Evolutionary conservation across 1,284 basidiomycete species (phyloP), one percentile per base, ranked within the genome.

Genomic region (Microbotryum intermedium): DNA sequence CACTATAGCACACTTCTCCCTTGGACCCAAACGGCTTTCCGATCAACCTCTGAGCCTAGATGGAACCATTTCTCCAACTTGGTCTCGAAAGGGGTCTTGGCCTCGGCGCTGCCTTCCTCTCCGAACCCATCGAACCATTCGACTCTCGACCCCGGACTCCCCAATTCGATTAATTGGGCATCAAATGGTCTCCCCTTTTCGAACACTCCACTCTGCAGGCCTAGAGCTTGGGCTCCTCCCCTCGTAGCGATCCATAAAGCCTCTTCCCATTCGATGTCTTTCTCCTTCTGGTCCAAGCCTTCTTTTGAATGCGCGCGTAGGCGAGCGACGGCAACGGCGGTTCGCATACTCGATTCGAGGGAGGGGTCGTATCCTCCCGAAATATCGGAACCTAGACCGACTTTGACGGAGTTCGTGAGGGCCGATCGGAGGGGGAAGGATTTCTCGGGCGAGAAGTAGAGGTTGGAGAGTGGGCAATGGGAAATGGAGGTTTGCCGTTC

Each of bases 41-140:
- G 78, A 73, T 90, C 90, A 52, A 79, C 77, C 16, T 70, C 72
- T 68, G 87, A 84, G 2, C 89, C 88, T 48, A 85, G 72, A 68
- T 86, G 88, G 87, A 88, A 91, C 89, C 89, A 91, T 70, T 86
- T 88, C 73, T 90, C 89, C 28, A 90, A 70, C 72, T 82, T 77
- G 55, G 85, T 84, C 55, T 77, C 71, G 16, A 56, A 9, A 39
- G 34, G 34, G 26, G 52, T 18, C 7, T 61, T 50, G n/a, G 13
- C 23, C 50, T 45, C 21, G 1, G 13, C 50, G 25, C 21, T 25
- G 6, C 51, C 55, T n/a, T 51, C 44, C 34, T 78, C 78, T 46
- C 81, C 71, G 4, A 58, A 72, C 29, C 64, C 62, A 53, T 64
- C 57, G 51, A 66, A 59, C 28, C 66, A 59, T 29, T 69, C 69